Percentiles rank a stretch among this genome's conserved stretches.
Conservation (phyloP, 495 filamentous ascomycete species). For the Podospora anserina region DNA sequence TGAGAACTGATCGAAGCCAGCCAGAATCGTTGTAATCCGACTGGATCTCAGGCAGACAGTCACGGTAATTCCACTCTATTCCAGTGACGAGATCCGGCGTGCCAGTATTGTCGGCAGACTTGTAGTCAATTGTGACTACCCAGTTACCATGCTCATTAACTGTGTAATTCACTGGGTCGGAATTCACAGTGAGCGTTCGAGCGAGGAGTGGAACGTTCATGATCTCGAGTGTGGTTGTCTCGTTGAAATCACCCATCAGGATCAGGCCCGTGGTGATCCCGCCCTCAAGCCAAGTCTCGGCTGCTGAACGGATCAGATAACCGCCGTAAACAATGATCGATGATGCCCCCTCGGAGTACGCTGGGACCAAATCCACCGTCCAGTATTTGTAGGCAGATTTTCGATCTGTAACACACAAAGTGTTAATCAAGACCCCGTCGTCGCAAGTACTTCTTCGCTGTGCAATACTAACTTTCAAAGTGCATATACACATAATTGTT, state of each 20-base stretch:
- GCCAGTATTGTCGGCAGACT: constrained; percentile 37
- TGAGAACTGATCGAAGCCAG: constrained; percentile 58
- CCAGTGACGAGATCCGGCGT: not conserved
- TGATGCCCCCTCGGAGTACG: constrained; percentile 18
- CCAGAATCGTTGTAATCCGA: constrained; percentile 61
- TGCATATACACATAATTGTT: constrained; percentile 47
- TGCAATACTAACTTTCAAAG: not conserved
- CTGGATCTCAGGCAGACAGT: constrained; percentile 68
- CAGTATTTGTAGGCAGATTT: constrained; percentile 76
- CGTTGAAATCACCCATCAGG: constrained; percentile 68
- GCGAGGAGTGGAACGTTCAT: constrained; percentile 54
- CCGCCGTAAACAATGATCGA: constrained; percentile 65
- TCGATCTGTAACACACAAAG: constrained; percentile 42
- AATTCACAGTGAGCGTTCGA: constrained; percentile 61
- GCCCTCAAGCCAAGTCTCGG: constrained; percentile 28
- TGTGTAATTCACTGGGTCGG: constrained; percentile 37
- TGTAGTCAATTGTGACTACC: constrained; percentile 51
- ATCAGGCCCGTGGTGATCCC: constrained; percentile 19
- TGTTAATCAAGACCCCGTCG: not conserved
- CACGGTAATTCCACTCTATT: constrained; percentile 60
- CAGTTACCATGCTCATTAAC: constrained; percentile 53
- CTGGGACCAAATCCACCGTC: constrained; percentile 48
- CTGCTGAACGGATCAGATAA: constrained; percentile 65
- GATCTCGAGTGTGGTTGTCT: constrained; percentile 59
- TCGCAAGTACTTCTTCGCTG: not conserved